phyloP scores from a whole-genome alignment of 257 asterid genomes.

The Gentiana dahurica region DNA sequence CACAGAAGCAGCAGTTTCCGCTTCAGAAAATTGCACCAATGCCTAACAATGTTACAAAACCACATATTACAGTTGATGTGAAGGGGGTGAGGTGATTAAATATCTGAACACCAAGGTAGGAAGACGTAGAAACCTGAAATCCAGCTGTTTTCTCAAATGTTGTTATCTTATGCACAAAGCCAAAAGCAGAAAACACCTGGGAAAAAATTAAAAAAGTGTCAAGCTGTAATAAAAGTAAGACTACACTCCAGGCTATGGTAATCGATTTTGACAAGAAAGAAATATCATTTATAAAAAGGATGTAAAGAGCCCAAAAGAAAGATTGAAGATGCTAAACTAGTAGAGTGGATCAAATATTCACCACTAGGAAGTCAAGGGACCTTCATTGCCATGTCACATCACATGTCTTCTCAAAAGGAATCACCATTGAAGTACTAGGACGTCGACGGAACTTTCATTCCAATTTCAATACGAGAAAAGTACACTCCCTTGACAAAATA shows the following conservation, averaged over 20 bases:
- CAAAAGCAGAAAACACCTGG: conserved; percentile 90
- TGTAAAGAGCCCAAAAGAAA: background rate
- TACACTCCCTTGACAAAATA: too few species aligned
- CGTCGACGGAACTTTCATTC: too few species aligned
- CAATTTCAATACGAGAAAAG: too few species aligned
- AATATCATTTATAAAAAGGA: background rate
- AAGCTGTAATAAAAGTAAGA: background rate
- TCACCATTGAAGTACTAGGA: too few species aligned
- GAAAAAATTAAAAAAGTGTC: conserved; percentile 7
- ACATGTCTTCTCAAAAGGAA: too few species aligned
- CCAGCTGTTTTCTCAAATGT: conserved; percentile 98
- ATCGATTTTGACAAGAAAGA: too few species aligned
- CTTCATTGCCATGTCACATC: too few species aligned
- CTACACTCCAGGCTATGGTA: background rate
- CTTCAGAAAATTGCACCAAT: conserved; percentile 82
- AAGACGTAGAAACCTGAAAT: conserved; percentile 50
- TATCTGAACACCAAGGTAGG: too few species aligned
- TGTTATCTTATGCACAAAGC: conserved; percentile 85
- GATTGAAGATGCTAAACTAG: background rate
- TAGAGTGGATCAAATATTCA: too few species aligned
- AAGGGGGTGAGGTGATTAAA: background rate
- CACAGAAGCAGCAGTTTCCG: conserved; percentile 75
- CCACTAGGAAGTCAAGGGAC: too few species aligned
- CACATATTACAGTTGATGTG: background rate
- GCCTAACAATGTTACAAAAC: conserved; percentile 35